Percentiles rank a stretch among this genome's conserved stretches.
Evolutionary conservation across 768 basidiomycete species (phyloP).

Genomic region (Lactarius akahatsu): DNA sequence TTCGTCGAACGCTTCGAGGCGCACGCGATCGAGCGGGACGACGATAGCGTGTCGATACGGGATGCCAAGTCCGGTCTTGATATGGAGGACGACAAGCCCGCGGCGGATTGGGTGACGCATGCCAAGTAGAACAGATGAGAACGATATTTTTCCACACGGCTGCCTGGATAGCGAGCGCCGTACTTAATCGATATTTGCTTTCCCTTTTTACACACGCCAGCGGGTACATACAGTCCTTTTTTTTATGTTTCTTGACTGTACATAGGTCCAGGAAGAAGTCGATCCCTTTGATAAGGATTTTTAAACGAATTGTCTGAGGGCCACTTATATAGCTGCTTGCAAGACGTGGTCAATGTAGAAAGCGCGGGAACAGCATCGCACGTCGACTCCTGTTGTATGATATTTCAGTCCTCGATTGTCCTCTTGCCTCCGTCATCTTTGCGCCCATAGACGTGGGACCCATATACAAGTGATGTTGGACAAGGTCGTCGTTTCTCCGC

Average conservation of each 20-base stretch:
- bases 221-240: not conserved
- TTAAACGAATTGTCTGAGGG: not conserved
- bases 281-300: not conserved
- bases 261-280: not conserved
- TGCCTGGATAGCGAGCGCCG: not conserved
- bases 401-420: no score
- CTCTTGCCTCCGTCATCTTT: no score
- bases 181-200: not conserved
- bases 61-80: conserved; percentile 1
- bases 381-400: no score
- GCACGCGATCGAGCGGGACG: conserved; percentile 24
- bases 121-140: not conserved
- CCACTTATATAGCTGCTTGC: no score
- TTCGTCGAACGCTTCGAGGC: conserved; percentile 29
- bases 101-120: conserved; percentile 8
- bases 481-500: not conserved
- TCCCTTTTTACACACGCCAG: not conserved
- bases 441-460: no score
- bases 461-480: no score
- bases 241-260: not conserved
- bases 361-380: no score
- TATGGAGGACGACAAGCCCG: not conserved
- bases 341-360: no score
- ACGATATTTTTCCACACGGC: not conserved
- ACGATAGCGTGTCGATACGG: conserved; percentile 11